Evolutionary conservation across 2,329 filamentous ascomycete species (phyloP).

Genomic region (Talaromyces sp.): DNA sequence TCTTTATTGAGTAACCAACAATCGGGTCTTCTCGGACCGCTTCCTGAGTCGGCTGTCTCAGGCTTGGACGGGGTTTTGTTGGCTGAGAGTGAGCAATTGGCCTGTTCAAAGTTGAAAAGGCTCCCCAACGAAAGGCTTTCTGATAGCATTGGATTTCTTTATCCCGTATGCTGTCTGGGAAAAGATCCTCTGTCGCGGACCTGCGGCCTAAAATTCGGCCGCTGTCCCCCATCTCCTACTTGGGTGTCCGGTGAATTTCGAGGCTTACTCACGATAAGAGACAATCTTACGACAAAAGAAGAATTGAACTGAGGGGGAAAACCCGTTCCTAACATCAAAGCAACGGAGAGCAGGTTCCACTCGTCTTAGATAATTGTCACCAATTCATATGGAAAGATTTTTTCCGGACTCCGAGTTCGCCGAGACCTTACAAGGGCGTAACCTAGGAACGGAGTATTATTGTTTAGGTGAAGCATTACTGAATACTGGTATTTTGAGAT

Average conservation of each 20-base stretch:
- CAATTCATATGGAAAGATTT: neutral
- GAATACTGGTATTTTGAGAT: neutral
- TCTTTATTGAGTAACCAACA: neutral
- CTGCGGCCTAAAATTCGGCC: neutral
- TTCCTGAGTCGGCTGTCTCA: neutral
- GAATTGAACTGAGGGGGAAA: neutral
- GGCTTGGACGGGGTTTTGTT: neutral
- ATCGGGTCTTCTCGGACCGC: neutral
- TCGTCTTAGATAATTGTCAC: neutral
- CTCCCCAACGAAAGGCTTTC: neutral
- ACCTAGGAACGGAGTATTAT: neutral
- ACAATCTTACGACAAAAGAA: neutral
- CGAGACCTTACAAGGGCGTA: neutral
- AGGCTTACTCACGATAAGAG: neutral
- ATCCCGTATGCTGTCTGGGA: neutral
- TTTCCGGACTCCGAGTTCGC: neutral
- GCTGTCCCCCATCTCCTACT: neutral
- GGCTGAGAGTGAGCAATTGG: neutral
- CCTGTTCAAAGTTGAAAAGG: neutral
- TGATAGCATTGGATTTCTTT: neutral
- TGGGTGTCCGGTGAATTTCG: neutral
- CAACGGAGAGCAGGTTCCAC: neutral
- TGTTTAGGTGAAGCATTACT: neutral
- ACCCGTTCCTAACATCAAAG: neutral
- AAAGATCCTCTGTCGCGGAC: neutral